Conservation (phyloP, 2,329 filamentous ascomycete species). For the Cytospora schulzeri region DNA sequence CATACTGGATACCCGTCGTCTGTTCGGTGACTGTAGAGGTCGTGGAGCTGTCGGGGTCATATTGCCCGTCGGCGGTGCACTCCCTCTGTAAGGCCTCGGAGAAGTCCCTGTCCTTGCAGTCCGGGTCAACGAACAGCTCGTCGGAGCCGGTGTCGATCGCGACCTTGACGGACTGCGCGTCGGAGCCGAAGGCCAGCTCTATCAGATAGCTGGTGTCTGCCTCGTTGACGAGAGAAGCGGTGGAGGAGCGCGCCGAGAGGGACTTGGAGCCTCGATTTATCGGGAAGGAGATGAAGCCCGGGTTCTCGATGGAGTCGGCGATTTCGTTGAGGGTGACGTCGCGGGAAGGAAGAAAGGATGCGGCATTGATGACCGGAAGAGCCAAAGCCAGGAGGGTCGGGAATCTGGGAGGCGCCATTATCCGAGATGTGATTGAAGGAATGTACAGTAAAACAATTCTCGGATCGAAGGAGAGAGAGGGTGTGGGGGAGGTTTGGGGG, state of each 20-base stretch:
- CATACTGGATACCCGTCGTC: conserved; percentile 45
- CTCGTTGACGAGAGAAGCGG: conserved; percentile 25
- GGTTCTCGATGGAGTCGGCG: conserved; percentile 8
- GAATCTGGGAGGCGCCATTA: conserved; percentile 11
- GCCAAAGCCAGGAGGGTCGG: conserved; percentile 21
- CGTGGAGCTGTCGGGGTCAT: conserved; percentile 41
- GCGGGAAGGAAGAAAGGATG: conserved; percentile 8
- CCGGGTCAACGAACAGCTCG: conserved; percentile 62
- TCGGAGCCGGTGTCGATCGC: conserved; percentile 58
- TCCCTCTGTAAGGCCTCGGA: conserved; percentile 37
- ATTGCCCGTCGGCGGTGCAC: conserved; percentile 45
- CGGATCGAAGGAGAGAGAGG: background rate
- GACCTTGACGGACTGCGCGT: conserved; percentile 50
- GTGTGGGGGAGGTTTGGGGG: background rate
- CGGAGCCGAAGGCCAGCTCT: conserved; percentile 49
- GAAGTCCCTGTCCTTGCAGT: conserved; percentile 48
- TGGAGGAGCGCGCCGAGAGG: conserved; percentile 22
- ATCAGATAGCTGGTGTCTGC: conserved; percentile 28
- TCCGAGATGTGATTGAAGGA: background rate
- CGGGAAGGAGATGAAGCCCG: conserved; percentile 28
- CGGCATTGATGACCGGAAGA: conserved; percentile 17
- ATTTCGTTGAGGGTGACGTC: background rate
- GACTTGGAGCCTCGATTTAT: conserved; percentile 23
- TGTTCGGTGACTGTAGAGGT: conserved; percentile 34
- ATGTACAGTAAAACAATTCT: background rate